Percentiles rank a stretch among this genome's conserved stretches.
These are phyloP conservation scores for Penicillium glabrum DNA, from an alignment of 2,329 filamentous ascomycete species.

Conservation along the genomic window DNA sequence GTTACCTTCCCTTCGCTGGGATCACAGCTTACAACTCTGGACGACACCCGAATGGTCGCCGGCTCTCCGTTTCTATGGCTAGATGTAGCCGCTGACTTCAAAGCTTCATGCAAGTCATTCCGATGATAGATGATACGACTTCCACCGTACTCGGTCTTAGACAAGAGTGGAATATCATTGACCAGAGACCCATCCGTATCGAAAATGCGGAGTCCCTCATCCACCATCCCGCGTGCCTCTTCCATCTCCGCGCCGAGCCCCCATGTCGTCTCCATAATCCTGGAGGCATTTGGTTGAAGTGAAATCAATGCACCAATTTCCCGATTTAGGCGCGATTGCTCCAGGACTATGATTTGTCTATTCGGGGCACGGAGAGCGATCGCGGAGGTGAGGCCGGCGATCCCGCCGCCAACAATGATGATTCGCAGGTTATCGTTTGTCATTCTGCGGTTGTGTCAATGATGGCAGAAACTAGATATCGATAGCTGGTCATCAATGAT, in stretches of 20 bases:
- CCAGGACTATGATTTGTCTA: slow-evolving; percentile 23
- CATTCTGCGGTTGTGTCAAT: no score
- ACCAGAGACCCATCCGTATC: slow-evolving; percentile 21
- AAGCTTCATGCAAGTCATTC: slow-evolving; percentile 22
- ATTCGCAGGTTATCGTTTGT: slow-evolving; percentile 28
- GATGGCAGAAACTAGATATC: no score
- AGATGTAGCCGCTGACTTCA: slow-evolving; percentile 9
- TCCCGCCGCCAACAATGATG: slow-evolving; percentile 51
- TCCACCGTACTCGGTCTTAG: slow-evolving; percentile 18
- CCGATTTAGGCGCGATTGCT: slow-evolving; percentile 28
- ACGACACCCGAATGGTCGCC: slow-evolving; percentile 14
- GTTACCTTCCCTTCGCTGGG: slow-evolving; percentile 9
- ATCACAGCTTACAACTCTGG: slow-evolving; percentile 13
- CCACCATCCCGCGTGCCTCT: slow-evolving; percentile 14
- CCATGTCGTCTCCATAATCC: slow-evolving; percentile 39
- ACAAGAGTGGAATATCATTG: slow-evolving; percentile 16
- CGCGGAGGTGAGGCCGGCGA: slow-evolving; percentile 33
- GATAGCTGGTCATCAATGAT: no score
- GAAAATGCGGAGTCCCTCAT: slow-evolving; percentile 26
- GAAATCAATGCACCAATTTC: slow-evolving; percentile 54
- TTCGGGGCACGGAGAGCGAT: slow-evolving; percentile 28
- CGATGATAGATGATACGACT: slow-evolving; percentile 23
- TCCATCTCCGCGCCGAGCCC: slow-evolving; percentile 6
- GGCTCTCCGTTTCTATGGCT: slow-evolving; percentile 8
- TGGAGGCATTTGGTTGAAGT: slow-evolving; percentile 40